These are phyloP conservation scores for Citrus unshiu DNA, from an alignment of 345 rosid species.

Conservation along the genomic window DNA sequence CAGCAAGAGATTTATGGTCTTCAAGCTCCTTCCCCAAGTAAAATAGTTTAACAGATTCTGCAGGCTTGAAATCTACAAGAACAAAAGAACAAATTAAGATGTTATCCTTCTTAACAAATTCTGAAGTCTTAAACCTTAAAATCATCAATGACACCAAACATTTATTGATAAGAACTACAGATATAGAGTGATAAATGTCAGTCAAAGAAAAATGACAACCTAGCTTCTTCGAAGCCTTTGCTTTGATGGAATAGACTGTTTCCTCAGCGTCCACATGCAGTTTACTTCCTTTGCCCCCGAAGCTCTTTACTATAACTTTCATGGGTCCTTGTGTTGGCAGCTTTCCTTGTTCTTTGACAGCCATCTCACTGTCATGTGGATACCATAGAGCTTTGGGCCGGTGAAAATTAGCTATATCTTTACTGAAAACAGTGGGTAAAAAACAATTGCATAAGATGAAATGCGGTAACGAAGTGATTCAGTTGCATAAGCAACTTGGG, in stretches of 20 bases:
- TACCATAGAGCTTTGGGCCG: constrained; percentile 95
- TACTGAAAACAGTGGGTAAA: constrained; percentile 44
- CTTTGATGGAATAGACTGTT: constrained; percentile 68
- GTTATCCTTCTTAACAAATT: constrained; percentile 1
- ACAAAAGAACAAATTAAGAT: constrained; percentile 16
- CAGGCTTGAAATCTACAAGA: constrained; percentile 81
- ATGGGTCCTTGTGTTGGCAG: constrained; percentile 72
- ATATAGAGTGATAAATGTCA: background rate
- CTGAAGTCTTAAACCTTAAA: background rate
- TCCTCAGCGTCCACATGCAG: constrained; percentile 86
- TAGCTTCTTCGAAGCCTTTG: constrained; percentile 92
- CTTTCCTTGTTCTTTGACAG: constrained; percentile 82
- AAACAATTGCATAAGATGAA: background rate
- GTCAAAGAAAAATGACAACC: constrained; percentile 46
- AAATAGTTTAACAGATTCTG: constrained; percentile 74
- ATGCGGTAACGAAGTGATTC: constrained; percentile 1
- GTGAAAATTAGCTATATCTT: constrained; percentile 93
- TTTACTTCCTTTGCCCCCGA: constrained; percentile 97
- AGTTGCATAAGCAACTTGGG: background rate
- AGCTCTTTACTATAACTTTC: constrained; percentile 87
- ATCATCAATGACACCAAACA: constrained; percentile 3
- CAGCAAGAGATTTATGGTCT: constrained; percentile 69
- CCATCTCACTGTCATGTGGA: constrained; percentile 92
- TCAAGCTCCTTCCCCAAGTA: constrained; percentile 91
- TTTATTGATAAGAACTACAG: background rate